Percentiles rank a stretch among this genome's conserved stretches.
Evolutionary conservation across 371 early-diverging fungal genomes (phyloP).

Genomic region (Lichtheimia corymbifera): DNA sequence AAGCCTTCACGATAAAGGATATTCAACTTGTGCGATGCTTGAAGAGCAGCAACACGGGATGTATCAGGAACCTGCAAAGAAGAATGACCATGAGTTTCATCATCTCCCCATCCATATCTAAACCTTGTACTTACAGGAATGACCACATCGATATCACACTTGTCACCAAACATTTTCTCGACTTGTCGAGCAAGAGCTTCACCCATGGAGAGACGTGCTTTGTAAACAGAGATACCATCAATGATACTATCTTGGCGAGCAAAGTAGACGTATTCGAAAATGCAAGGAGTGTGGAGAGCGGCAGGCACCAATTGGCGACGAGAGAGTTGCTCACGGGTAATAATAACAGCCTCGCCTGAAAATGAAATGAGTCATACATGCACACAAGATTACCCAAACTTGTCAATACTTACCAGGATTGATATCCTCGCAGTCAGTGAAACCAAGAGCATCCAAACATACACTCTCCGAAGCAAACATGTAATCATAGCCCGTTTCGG

Average conservation of each 20-base stretch:
- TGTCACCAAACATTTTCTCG: conserved; percentile 60
- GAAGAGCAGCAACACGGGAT: conserved; percentile 90
- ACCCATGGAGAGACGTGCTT: conserved; percentile 95
- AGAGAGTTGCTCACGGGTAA: conserved; percentile 70
- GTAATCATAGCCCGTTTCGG: conserved; percentile 71
- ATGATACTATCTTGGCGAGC: conserved; percentile 97
- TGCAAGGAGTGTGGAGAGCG: conserved; percentile 82
- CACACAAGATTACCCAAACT: no score
- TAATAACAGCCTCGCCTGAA: conserved; percentile 84
- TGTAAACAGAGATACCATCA: conserved; percentile 97
- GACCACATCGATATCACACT: conserved; percentile 92
- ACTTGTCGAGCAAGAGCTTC: conserved; percentile 90
- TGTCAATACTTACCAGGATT: conserved; percentile 52
- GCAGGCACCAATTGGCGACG: conserved; percentile 64
- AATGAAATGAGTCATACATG: no score
- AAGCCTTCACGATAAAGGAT: conserved; percentile 96
- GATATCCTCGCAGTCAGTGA: conserved; percentile 85
- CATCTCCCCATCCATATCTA: not conserved
- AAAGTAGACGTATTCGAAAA: conserved; percentile 98
- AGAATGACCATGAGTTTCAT: not conserved
- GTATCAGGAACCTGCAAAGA: conserved; percentile 88
- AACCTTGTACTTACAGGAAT: conserved; percentile 74
- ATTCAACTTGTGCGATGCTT: conserved; percentile 83
- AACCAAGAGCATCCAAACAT: conserved; percentile 87
- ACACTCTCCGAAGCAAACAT: conserved; percentile 98